Base-by-base conservation (phyloP, 2,329 filamentous ascomycete genomes). In the Aspergillus floridensis region DNA sequence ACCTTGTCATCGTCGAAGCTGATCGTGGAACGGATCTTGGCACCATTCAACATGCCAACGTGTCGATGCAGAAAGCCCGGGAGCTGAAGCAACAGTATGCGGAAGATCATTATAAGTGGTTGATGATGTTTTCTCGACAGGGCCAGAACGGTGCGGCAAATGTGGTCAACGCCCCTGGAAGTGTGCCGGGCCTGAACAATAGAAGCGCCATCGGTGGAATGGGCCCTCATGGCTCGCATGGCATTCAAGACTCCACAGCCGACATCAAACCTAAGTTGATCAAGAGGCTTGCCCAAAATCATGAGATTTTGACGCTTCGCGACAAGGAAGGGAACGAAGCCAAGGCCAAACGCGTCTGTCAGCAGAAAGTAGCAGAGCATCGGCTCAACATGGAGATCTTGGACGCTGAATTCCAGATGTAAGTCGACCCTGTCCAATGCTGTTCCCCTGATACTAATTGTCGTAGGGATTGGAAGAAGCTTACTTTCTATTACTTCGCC, bases 401-500 rank as follows among this genome's bases (percentile, higher is more conserved):
- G 6, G 95, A 99, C 77, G 95, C 95, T 4, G 95, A 99, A 74
- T 99, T 97, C 73, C 95, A 99, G 73, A 96, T 96, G 93, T 96
- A 81, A 85, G 91, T 83, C 19, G n/a, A 22, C 54, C 10, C 2
- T 41, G 29, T 31, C 11, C 32, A 14, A 5, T 32, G 3, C 24
- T 29, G 22, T 44, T 3, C n/a, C 26, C 3, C 16, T 35, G 4
- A 19, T 19, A 22, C 49, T 58, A 48, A 58, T 4, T 4, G n/a
- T 29, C 16, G 46, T 68, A 97, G 93, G 88, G 95, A 99, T 74
- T 97, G 92, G 87, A 96, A 98, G 79, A 99, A 99, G 75, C 81
- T 99, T 58, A 99, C 96, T 0, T 98, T 98, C 77, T 99, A 97
- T 80, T 99, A 98, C 78, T 99, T 97, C 74, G 93, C 95, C 56